Percentiles rank a stretch among this genome's conserved stretches.
Conservation (phyloP, 306 rosid genomes). For the Ceratonia siliqua region DNA sequence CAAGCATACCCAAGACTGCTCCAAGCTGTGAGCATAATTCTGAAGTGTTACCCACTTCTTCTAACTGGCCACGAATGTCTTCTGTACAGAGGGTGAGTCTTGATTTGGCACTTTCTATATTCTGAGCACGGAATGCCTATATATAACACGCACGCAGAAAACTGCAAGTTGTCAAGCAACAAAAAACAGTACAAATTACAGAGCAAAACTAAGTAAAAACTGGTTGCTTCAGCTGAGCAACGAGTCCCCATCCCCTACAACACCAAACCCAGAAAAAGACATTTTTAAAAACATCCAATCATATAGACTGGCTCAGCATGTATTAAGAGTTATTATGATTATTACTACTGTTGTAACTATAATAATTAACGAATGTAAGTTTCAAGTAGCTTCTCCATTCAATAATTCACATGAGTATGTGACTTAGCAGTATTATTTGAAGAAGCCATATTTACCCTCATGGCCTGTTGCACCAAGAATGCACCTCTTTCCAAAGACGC, state of each 20-base stretch:
- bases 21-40: constrained; percentile 96
- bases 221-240: constrained; percentile 16
- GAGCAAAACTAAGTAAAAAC: not conserved
- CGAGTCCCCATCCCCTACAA: not conserved
- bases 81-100: constrained; percentile 81
- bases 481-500: constrained; percentile 94
- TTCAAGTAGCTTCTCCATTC: constrained; percentile 9
- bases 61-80: constrained; percentile 73
- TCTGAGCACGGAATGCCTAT: constrained; percentile 92
- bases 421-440: constrained; percentile 4
- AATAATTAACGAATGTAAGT: not conserved
- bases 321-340: constrained; percentile 13
- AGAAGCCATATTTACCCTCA: constrained; percentile 70
- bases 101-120: constrained; percentile 87
- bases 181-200: constrained; percentile 11
- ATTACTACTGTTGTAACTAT: not conserved
- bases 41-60: constrained; percentile 61
- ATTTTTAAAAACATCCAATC: constrained; percentile 1
- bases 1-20: constrained; percentile 96
- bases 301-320: constrained; percentile 18
- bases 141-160: constrained; percentile 31
- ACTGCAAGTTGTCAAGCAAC: constrained; percentile 18
- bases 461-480: constrained; percentile 92
- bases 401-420: constrained; percentile 5
- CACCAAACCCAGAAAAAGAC: not conserved